Evolutionary conservation across 2,329 filamentous ascomycete genomes (phyloP).

Genomic region (Penicillium polonicum): DNA sequence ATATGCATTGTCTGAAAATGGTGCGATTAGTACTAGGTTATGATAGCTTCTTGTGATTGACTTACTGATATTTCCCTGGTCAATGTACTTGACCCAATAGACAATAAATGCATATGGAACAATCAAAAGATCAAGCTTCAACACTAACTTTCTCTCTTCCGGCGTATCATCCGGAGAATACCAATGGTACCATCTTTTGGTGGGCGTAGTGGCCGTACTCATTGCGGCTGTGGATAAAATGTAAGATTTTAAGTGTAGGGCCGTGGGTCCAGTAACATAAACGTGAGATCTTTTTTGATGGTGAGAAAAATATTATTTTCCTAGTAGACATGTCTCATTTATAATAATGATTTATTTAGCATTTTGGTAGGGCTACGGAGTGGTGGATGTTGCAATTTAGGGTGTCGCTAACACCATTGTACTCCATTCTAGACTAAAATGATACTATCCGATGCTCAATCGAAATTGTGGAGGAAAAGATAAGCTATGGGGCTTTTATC

Average conservation of each 20-base stretch:
- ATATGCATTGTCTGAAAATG: background rate
- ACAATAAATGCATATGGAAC: background rate
- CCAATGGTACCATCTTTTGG: background rate
- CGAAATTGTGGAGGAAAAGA: background rate
- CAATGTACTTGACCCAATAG: background rate
- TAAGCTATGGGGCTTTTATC: background rate
- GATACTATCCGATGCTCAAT: background rate
- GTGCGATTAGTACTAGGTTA: background rate
- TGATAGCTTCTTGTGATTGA: background rate
- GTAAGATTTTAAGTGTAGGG: background rate
- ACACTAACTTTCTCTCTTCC: background rate
- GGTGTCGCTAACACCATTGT: background rate
- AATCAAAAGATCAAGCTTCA: background rate
- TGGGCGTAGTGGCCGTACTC: background rate
- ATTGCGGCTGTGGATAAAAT: background rate
- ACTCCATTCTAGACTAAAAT: background rate
- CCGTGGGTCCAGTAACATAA: background rate
- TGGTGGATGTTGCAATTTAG: background rate
- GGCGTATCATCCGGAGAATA: background rate
- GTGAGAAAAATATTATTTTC: background rate
- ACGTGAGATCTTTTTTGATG: background rate
- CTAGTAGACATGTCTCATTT: background rate
- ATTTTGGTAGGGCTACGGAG: background rate
- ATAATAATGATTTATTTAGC: background rate
- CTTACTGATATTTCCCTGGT: background rate